Percentiles rank a stretch among this genome's conserved stretches.
phyloP scores from a whole-genome alignment of 1,284 basidiomycete genomes.

The Baeospora myosura region DNA sequence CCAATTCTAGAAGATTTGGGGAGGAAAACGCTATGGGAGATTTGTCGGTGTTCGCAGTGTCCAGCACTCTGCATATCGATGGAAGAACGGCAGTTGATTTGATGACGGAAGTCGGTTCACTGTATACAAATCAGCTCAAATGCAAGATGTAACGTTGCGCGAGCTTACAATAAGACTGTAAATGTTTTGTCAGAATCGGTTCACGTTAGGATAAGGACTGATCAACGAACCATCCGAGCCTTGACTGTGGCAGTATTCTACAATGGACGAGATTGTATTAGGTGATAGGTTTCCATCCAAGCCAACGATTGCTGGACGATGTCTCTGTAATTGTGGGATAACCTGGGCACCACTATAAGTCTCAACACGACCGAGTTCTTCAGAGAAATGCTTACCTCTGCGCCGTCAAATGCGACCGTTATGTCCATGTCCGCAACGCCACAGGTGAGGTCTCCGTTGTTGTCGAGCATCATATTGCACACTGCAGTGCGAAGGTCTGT shows the following conservation, averaged over 20 bases:
- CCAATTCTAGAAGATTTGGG: slow-evolving; percentile 76
- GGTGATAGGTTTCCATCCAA: slow-evolving; percentile 78
- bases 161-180: slow-evolving; percentile 54
- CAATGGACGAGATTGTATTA: slow-evolving; percentile 42
- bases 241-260: slow-evolving; percentile 40
- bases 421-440: slow-evolving; percentile 93
- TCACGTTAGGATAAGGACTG: neutral
- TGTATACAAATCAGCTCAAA: slow-evolving; percentile 19
- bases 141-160: slow-evolving; percentile 1
- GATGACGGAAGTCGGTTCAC: slow-evolving; percentile 81
- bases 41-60: slow-evolving; percentile 12
- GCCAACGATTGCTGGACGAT: slow-evolving; percentile 57
- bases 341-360: slow-evolving; percentile 27
- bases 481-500: slow-evolving; percentile 55
- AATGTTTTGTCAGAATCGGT: neutral
- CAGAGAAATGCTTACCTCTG: slow-evolving; percentile 33
- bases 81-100: slow-evolving; percentile 72
- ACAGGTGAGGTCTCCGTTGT: slow-evolving; percentile 62
- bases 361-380: slow-evolving; percentile 2
- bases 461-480: slow-evolving; percentile 80
- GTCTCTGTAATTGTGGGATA: slow-evolving; percentile 31
- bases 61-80: slow-evolving; percentile 37
- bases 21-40: slow-evolving; percentile 63
- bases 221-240: slow-evolving; percentile 48
- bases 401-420: slow-evolving; percentile 41